Conservation (phyloP, 1,284 basidiomycete species). For the Melampsora americana region DNA sequence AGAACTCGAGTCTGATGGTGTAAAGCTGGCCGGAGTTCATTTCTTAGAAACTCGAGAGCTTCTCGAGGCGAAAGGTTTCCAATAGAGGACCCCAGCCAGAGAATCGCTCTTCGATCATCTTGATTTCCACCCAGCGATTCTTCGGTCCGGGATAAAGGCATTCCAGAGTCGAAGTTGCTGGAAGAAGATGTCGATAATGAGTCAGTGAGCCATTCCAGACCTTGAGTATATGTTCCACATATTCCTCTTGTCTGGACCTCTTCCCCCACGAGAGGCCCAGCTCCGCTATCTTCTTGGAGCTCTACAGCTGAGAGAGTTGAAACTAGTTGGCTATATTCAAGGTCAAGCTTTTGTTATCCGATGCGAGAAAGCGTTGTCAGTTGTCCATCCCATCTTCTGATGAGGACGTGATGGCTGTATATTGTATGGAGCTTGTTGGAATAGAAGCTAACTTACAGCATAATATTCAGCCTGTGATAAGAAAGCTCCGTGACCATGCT, state of each 20-base stretch:
- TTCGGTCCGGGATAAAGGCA: neutral
- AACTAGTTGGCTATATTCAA: conserved; percentile 27
- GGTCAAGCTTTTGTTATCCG: conserved; percentile 20
- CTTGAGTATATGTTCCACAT: conserved; percentile 84
- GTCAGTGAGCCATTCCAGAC: conserved; percentile 60
- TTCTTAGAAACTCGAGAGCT: conserved; percentile 71
- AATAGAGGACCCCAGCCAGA: conserved; percentile 91
- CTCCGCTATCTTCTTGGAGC: conserved; percentile 30
- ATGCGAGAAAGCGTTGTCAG: too few relatives aligned
- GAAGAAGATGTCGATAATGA: conserved; percentile 48
- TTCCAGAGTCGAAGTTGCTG: neutral
- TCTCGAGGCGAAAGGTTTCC: conserved; percentile 83
- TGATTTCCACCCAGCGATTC: conserved; percentile 38
- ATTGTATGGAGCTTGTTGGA: neutral
- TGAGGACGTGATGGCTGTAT: too few relatives aligned
- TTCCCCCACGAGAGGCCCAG: conserved; percentile 42
- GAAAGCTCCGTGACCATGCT: neutral
- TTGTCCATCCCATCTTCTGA: too few relatives aligned
- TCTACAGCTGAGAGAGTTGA: conserved; percentile 33
- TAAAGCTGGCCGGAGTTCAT: conserved; percentile 64
- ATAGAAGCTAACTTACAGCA: conserved; percentile 25
- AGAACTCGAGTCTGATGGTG: conserved; percentile 61
- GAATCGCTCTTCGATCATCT: conserved; percentile 60
- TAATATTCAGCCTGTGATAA: conserved; percentile 39
- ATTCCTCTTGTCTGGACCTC: conserved; percentile 61